Base-by-base conservation (phyloP, 176 grass and related monocot genomes). In the Alopecurus myosuroides region DNA sequence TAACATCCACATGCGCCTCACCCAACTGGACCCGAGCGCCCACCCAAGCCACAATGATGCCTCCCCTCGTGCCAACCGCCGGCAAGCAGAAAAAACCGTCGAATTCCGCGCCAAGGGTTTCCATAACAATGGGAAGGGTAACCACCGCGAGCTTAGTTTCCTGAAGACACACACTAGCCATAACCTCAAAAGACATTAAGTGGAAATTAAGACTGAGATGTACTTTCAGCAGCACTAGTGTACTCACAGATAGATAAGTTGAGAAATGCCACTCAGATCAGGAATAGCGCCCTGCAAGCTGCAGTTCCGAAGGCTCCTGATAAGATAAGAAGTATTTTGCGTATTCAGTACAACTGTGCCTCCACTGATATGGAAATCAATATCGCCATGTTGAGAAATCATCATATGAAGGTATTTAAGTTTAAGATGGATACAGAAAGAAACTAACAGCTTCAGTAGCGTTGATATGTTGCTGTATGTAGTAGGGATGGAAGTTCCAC, bases 301-400 rank as follows among this genome's bases (percentile, higher is more conserved):
- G 88, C 97, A 99, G 81, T 99, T 99, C 46, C 97, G 90, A 82
- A 99, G 75, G 84, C 97, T 99, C 91, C 97, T 99, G 91, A 45
- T 62, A 88, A 81, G 11, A 85, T 26, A 90, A 87, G 84, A 87
- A 88, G 77, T 76, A 82, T 40, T 79, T 33, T 75, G 9, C 11
- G 19, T 30, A 33, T 83, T 83, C 29, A 6, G 52, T 34, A 20
- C 23, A 70, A 37, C 15, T 28, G 15, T 53, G 3, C 5, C 46
- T 65, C 46, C 15, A 15, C 14, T 49, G 18, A 18, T 55, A 82
- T 49, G 18, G 8, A 62, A 51, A 49, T 29, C 26, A 9, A 61
- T 56, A 73, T 67, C 55, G 50, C 9, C 22, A 69, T 22, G 48
- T 58, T 56, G 29, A 12, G 26, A 74, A 84, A 48, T 80, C 20